Evolutionary conservation across 1,284 basidiomycete species (phyloP), one percentile per base, ranked within the genome.

Genomic region (Melampsora americana): DNA sequence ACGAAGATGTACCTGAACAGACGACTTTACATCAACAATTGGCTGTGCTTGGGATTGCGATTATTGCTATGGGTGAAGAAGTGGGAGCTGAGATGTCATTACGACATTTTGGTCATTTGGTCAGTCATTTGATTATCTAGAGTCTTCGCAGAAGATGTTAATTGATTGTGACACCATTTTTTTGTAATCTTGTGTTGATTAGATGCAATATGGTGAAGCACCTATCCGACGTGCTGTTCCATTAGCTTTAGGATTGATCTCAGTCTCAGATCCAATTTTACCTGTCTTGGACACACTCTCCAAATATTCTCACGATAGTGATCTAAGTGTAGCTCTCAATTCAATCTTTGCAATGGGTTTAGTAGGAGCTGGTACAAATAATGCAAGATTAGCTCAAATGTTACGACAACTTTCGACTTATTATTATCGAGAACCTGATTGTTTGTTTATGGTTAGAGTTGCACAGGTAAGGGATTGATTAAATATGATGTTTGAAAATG

Each of bases 291-390:
- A 99, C 84, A 98, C 94, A 0, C 89, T 99, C 7, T 98, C 95
- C n/a, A 97, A 96, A 83, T 99, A 99, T 86, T 96, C 93, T 79
- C 96, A 99, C 86, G 96, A 99, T 86, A 95, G 91, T 81, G 96
- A 99, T 84, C 89, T 98, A 48, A 88, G 89, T 75, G 96, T 99
- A 18, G 96, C 95, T 0, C 87, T 95, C 76, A 99, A 98, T 81
- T 92, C 96, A 32, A 99, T 99, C 83, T 90, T 99, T 79, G 95
- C 95, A 2, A 99, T 99, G 95, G 96, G 96, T 80, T 87, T 99
- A 23, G 92, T 99, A 69, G 96, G 96, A 44, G 95, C 95, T 0
- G 96, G 96, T 48, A 95, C 95, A 39, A 99, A 99, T 85, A 99
- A 99, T 80, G 96, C 96, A 3, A 89, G 95, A 62, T 86, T 99